Evolutionary conservation across 768 basidiomycete genomes (phyloP), one percentile per base, ranked within the genome.

Genomic region (Strobilomyces confusus): DNA sequence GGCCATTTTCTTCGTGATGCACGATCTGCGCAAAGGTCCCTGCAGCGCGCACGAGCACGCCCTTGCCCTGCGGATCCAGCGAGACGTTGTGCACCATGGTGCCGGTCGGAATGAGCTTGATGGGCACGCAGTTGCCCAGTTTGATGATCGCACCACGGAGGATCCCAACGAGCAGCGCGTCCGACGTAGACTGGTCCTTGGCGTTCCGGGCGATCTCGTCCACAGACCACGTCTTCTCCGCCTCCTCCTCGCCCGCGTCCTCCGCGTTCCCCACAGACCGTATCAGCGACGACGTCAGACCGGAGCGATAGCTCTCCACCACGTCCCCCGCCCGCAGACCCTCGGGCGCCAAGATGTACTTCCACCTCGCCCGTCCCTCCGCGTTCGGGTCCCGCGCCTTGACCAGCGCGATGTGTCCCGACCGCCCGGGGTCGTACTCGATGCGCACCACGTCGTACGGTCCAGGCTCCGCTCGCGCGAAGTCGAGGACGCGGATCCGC

Each of bases 351-450:
- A 98, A 74, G 63, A 99, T 94, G 67, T 99, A 99, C 64, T 84
- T 88, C 84, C 88, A 95, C 61, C 74, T 78, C 55, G 79, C 74
- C 55, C 53, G 69, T 1, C 82, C 87, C 55, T 78, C 75, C 30
- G 80, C 76, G 9, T 66, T 67, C 4, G 77, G 68, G 59, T 83
- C 75, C 46, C 85, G 76, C 64, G 82, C 86, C 65, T 78, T 78
- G 64, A 98, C 66, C 55, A 99, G 80, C 2, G 97, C 95, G 64
- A 99, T 95, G 69, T 99, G 97, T 8, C 91, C 92, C 33, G 86
- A 89, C 41, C 97, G 80, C 5, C 89, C 89, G 0, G 97, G 97
- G 75, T 98, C 97, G 65, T 95, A 99, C 73, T 98, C 97, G 59
- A 99, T 91, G 44, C 97, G 81, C 4, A 95, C 80, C 42, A 98